Evolutionary conservation across 495 filamentous ascomycete species (phyloP), one percentile per base, ranked within the genome.

Genomic region (Penicillium cinerascens): DNA sequence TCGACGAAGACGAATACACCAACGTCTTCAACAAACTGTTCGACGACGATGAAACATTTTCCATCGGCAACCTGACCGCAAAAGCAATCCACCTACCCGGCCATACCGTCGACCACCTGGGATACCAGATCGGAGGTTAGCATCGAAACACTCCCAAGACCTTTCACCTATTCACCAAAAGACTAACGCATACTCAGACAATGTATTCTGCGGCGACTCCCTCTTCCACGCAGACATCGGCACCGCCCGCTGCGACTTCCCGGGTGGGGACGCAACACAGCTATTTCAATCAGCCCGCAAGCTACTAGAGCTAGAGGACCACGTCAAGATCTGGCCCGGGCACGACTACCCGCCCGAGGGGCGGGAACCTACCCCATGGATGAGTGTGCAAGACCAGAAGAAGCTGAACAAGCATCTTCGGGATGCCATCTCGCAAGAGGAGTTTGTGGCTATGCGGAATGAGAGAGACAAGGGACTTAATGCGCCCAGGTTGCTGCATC

Each of bases 141-240:
- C 46, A n/a, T n/a, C n/a, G n/a, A 25, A 7, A 1, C n/a, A 29
- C 26, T 2, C 2, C 5, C 15, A 4, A 33, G 2, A 33, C 29
- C 11, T 10, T 8, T 8, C 4, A 6, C 26, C 29, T 13, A 3
- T 15, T 33, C 29, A n/a, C n/a, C n/a, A n/a, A 33, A 33, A 33
- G 7, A 33, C 29, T 13, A 33, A 33, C 11, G 13, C 10, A 39
- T 5, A 4, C 18, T n/a, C 38, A 74, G 68, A 66, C 13, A 83
- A 84, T 53, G 66, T 84, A n/a, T 85, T 85, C 64, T 74, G 71
- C 42, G 82, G 82, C 17, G 83, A 85, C 64, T 81, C 81, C 7
- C 61, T 86, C 47, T 84, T 84, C 68, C 71, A 84, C 55, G 60
- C 69, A 6, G 82, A 85, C 52, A 66, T 86, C 18, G 82, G 82